A percentile compares a stretch with the other conserved stretches of the same genome.
Conservation (phyloP, 2,329 filamentous ascomycete species). For the Paraphoma chrysanthemicola region DNA sequence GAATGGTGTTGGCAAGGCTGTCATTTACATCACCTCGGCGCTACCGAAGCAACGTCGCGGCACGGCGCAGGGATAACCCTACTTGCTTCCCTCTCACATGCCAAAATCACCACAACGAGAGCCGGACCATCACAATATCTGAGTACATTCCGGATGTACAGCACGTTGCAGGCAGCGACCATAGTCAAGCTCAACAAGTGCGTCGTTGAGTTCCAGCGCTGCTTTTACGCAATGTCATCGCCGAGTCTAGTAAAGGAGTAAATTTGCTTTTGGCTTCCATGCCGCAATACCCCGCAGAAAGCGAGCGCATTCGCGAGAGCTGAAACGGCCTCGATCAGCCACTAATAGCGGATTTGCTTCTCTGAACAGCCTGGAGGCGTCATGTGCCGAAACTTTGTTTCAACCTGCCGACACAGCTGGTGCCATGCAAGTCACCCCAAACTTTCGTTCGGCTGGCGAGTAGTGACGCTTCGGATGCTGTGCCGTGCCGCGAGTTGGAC, state of each 20-base stretch:
- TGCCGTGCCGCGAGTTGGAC: slow-evolving; percentile 13
- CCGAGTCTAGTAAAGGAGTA: not conserved
- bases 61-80: not conserved
- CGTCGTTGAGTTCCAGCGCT: slow-evolving; percentile 7
- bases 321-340: slow-evolving; percentile 14
- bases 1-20: not conserved
- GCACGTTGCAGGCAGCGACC: slow-evolving; percentile 18
- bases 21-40: slow-evolving; percentile 1
- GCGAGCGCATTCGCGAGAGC: slow-evolving; percentile 7
- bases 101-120: not conserved
- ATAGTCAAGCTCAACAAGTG: slow-evolving; percentile 10
- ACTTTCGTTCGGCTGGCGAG: slow-evolving; percentile 6
- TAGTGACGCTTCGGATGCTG: slow-evolving; percentile 3
- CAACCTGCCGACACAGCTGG: slow-evolving; percentile 10
- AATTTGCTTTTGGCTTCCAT: slow-evolving; percentile 13
- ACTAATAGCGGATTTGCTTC: slow-evolving; percentile 8
- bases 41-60: not conserved
- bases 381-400: slow-evolving; percentile 21
- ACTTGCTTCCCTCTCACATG: slow-evolving; percentile 1
- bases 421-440: slow-evolving; percentile 6
- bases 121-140: slow-evolving; percentile 9
- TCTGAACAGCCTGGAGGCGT: slow-evolving; percentile 10
- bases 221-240: slow-evolving; percentile 10
- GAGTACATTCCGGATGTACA: slow-evolving; percentile 8
- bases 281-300: slow-evolving; percentile 11